A percentile compares a stretch with the other conserved stretches of the same genome.
These are phyloP conservation scores for Knoxdaviesia proteae DNA, from an alignment of 2,329 filamentous ascomycete species.

Conservation along the genomic window DNA sequence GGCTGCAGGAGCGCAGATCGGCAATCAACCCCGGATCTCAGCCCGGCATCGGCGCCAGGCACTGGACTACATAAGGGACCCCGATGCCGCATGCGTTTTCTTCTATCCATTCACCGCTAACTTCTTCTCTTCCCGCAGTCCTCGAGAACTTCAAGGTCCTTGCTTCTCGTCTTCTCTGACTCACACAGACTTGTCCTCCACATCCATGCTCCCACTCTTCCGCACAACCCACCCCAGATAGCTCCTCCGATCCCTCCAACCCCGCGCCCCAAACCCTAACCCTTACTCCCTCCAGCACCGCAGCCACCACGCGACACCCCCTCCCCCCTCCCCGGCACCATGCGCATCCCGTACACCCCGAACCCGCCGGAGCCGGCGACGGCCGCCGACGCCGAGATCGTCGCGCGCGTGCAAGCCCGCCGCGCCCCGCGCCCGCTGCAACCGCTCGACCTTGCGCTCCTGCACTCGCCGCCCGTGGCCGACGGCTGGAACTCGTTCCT, in stretches of 20 bases:
- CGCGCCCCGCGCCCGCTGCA: conserved; percentile 50
- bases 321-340: conserved; percentile 14
- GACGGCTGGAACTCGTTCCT: conserved; percentile 58
- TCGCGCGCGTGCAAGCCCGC: conserved; percentile 41
- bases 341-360: conserved; percentile 47
- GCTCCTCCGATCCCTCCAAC: neutral
- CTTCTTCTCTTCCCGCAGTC: no score
- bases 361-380: conserved; percentile 24
- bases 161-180: no score
- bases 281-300: neutral
- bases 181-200: no score
- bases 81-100: no score
- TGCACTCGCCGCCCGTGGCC: conserved; percentile 54
- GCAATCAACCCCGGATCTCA: no score
- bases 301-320: neutral
- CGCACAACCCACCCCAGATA: no score
- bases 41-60: no score
- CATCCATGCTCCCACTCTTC: no score
- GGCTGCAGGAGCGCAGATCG: no score
- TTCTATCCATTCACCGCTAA: no score
- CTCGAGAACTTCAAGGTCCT: no score
- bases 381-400: conserved; percentile 31
- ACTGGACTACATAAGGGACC: no score
- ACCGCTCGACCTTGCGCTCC: conserved; percentile 52
- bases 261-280: neutral